These are phyloP conservation scores for Fusarium agapanthi DNA, from an alignment of 2,329 filamentous ascomycete species.

Conservation along the genomic window DNA sequence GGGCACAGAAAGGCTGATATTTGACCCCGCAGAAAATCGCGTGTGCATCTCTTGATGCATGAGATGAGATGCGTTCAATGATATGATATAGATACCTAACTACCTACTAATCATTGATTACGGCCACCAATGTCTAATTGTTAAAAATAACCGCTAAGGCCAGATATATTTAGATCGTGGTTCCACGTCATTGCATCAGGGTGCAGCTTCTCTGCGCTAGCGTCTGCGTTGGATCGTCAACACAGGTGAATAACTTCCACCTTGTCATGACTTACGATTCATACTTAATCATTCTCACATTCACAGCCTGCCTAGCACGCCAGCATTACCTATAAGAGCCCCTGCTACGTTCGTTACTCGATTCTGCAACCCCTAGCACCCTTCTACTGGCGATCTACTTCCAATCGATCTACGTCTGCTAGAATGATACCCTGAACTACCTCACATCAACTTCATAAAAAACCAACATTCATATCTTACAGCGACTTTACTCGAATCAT, in stretches of 20 bases:
- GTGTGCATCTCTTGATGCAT: conserved; percentile 11
- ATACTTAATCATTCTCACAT: conserved; percentile 5
- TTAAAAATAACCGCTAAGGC: neutral
- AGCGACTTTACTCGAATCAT: conserved; percentile 5
- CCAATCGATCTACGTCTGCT: neutral
- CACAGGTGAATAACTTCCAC: conserved; percentile 13
- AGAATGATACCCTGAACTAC: conserved; percentile 24
- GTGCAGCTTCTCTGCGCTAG: conserved; percentile 4
- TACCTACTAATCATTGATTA: neutral
- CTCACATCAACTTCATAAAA: neutral
- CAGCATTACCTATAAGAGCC: neutral
- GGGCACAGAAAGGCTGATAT: neutral
- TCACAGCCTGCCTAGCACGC: neutral
- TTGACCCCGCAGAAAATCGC: conserved; percentile 23
- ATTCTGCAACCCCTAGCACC: neutral
- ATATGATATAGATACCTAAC: neutral
- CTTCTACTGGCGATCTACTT: neutral
- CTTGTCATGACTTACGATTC: conserved; percentile 12
- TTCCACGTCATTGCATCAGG: conserved; percentile 6
- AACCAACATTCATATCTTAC: neutral
- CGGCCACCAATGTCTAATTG: neutral
- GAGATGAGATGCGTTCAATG: neutral
- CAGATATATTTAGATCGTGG: neutral
- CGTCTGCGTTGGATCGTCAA: neutral
- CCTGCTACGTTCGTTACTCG: neutral